phyloP scores from a whole-genome alignment of 1,139 yeast species.

The Nakaseomyces kungkrabaensis region DNA sequence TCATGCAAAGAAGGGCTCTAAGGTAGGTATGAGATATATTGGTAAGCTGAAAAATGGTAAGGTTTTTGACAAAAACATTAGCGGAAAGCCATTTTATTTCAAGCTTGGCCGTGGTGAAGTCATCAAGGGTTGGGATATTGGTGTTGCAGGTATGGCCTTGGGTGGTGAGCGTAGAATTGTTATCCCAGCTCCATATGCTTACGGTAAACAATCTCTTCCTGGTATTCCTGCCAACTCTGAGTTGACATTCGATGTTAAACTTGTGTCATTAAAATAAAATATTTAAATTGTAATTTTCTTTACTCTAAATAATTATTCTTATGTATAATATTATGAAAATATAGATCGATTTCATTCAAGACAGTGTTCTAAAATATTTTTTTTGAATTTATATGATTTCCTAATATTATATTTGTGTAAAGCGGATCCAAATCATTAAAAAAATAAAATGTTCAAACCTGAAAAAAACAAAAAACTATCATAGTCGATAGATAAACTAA shows the following conservation, averaged over 20 bases:
- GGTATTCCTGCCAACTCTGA: constrained; percentile 97
- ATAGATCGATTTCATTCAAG: background rate
- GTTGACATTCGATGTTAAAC: constrained; percentile 89
- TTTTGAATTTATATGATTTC: background rate
- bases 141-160: constrained; percentile 97
- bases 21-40: constrained; percentile 92
- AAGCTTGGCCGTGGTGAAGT: constrained; percentile 95
- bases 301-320: background rate
- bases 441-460: background rate
- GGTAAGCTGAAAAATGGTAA: constrained; percentile 96
- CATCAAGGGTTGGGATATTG: constrained; percentile 96
- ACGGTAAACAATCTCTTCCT: constrained; percentile 88
- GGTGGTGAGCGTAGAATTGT: constrained; percentile 98
- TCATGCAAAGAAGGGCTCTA: constrained; percentile 78
- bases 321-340: background rate
- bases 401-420: background rate
- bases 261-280: constrained; percentile 72
- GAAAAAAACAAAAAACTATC: background rate
- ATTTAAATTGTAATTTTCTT: background rate
- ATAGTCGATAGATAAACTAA: no score
- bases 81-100: constrained; percentile 91
- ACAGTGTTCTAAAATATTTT: background rate
- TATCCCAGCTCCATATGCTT: constrained; percentile 93
- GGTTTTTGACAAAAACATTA: constrained; percentile 92
- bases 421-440: background rate